phyloP scores from a whole-genome alignment of 148 eudicot genomes.

The Vaccinium vitisidaea region DNA sequence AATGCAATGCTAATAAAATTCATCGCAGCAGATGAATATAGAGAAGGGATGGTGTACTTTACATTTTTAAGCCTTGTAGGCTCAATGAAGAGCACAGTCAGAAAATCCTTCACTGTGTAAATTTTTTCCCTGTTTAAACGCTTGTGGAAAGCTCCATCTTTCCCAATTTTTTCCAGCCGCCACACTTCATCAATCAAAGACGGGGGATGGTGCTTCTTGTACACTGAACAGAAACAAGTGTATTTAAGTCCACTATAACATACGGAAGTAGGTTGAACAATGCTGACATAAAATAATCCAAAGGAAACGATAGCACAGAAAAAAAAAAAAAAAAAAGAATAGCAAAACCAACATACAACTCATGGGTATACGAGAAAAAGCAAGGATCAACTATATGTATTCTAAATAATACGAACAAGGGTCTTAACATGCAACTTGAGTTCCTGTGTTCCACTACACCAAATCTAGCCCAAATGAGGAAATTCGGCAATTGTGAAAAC shows the following conservation, averaged over 20 bases:
- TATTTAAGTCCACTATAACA: not conserved
- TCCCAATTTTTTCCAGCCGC: conserved; percentile 68
- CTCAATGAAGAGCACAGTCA: conserved; percentile 53
- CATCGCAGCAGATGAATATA: not conserved
- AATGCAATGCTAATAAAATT: not conserved
- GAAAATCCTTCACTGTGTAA: conserved; percentile 69
- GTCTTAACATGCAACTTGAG: not conserved
- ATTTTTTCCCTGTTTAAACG: conserved; percentile 52
- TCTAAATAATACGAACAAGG: not conserved
- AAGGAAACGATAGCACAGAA: not conserved
- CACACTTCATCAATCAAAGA: conserved; percentile 66
- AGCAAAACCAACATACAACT: not conserved
- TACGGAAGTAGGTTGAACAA: not conserved
- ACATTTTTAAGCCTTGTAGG: conserved; percentile 65
- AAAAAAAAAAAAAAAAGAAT: not conserved
- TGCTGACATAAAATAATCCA: not conserved
- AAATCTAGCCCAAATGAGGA: not conserved
- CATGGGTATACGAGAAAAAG: conserved; percentile 1
- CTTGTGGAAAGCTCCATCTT: conserved; percentile 71
- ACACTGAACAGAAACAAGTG: conserved; percentile 42
- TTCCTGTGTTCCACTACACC: not conserved
- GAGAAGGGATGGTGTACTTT: conserved; percentile 20
- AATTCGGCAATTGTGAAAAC: not conserved
- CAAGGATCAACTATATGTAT: not conserved
- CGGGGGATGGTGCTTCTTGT: conserved; percentile 82